Evolutionary conservation across 495 filamentous ascomycete genomes (phyloP).

Genomic region (Hypoxylon rickii): DNA sequence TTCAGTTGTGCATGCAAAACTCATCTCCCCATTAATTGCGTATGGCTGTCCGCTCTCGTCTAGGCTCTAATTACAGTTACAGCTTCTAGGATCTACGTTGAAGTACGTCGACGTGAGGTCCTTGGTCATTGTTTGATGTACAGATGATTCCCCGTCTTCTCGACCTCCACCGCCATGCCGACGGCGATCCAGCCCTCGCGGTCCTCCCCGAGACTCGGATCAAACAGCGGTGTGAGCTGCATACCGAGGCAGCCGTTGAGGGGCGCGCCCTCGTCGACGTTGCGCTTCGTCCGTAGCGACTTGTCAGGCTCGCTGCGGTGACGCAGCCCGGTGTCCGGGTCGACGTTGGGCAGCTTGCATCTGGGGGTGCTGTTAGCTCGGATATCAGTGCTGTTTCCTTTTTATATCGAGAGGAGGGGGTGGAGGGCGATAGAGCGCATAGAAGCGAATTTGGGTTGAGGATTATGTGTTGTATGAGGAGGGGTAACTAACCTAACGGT

Average conservation of each 20-base stretch:
- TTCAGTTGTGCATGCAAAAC: not conserved
- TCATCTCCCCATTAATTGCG: too few species aligned
- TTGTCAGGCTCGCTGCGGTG: slow-evolving; percentile 74
- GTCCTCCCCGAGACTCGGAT: slow-evolving; percentile 29
- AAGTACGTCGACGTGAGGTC: not conserved
- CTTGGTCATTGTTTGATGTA: slow-evolving; percentile 43
- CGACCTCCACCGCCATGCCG: slow-evolving; percentile 49
- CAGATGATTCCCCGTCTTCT: slow-evolving; percentile 44
- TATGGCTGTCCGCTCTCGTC: not conserved
- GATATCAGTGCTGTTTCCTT: not conserved
- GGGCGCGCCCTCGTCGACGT: slow-evolving; percentile 74
- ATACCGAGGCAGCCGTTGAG: slow-evolving; percentile 79
- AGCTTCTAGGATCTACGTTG: too few species aligned
- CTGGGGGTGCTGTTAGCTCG: slow-evolving; percentile 44
- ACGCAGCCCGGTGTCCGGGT: slow-evolving; percentile 71
- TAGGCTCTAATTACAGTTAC: not conserved
- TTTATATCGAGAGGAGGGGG: too few species aligned
- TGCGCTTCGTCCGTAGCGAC: slow-evolving; percentile 69
- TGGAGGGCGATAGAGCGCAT: too few species aligned
- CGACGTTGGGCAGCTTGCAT: slow-evolving; percentile 83
- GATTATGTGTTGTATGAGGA: not conserved
- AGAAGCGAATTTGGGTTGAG: too few species aligned
- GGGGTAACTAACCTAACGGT: slow-evolving; percentile 57
- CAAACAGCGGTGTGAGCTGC: slow-evolving; percentile 73
- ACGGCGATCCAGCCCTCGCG: slow-evolving; percentile 50